Base-by-base conservation (phyloP, 139 green algal species). In the Coelastrella sp. region DNA sequence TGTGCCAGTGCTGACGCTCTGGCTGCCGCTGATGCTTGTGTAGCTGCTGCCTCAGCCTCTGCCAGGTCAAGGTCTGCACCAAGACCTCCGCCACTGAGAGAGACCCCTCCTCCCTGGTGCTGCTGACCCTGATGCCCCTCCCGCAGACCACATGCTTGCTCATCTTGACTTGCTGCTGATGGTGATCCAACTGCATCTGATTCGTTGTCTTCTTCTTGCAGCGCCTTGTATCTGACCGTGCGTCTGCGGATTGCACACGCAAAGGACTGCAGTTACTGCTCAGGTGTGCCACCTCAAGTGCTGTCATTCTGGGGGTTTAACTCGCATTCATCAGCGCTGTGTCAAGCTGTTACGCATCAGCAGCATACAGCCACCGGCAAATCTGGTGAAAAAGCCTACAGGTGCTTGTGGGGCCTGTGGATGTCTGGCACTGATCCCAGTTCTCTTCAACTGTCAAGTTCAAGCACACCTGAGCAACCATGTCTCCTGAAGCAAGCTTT, bases 1-100 rank as follows among this genome's bases (percentile, higher is more conserved):
- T 83, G 88, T 6, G 82, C 88, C 25, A 19, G 68, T 59, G 78
- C 61, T 24, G 78, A 91, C 49, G 78, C 80, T 12, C 80, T 61
- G 7, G 59, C 65, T 24, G 27, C 80, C 58, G 66, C 66, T 73
- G 90, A 65, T 75, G 85, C 66, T 59, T 91, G 75, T 22, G 79
- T 12, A 17, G 80, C 87, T 74, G 74, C 85, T 78, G 76, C 85
- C 35, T 58, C 85, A 76, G 85, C 85, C 19, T 90, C 85, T 84
- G 85, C 85, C 11, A 78, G 7, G 24, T 83, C 85, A 14, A 90
- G 24, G 24, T 90, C 83, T 75, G 14, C 56, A 65, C 57, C 24
- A 25, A 66, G 84, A 35, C 25, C 63, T 57, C 17, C 63, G 68
- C 9, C 59, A 24, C 68, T 76, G 68, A 76, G 56, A 0, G 7